phyloP scores from a whole-genome alignment of 495 filamentous ascomycete genomes.

The Hapsidospora chrysogenum region DNA sequence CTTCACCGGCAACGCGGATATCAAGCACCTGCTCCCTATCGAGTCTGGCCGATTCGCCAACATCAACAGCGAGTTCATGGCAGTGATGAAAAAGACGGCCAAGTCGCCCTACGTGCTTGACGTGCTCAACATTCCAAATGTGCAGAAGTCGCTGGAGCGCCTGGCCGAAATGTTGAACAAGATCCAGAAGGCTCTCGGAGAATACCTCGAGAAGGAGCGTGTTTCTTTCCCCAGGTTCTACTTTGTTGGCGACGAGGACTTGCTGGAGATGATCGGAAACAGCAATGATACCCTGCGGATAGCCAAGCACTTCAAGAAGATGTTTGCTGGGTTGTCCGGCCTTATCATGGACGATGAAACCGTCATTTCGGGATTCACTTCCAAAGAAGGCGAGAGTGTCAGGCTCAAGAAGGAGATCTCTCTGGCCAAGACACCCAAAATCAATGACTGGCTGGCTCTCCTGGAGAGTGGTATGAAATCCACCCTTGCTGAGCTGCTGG shows the following conservation, averaged over 20 bases:
- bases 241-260: constrained; percentile 95
- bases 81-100: constrained; percentile 96
- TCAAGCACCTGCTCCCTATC: constrained; percentile 92
- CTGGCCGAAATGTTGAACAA: constrained; percentile 92
- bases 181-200: constrained; percentile 96
- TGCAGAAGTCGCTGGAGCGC: constrained; percentile 89
- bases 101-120: constrained; percentile 89
- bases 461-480: constrained; percentile 88
- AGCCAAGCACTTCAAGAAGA: constrained; percentile 97
- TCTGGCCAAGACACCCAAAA: constrained; percentile 76
- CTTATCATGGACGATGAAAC: constrained; percentile 82
- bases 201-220: constrained; percentile 94
- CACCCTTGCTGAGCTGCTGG: constrained; percentile 77
- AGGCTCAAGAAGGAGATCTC: constrained; percentile 78
- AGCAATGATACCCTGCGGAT: constrained; percentile 92
- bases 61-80: constrained; percentile 95
- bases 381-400: constrained; percentile 88
- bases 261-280: constrained; percentile 99
- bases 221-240: constrained; percentile 97
- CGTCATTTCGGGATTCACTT: constrained; percentile 79
- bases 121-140: constrained; percentile 83
- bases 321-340: constrained; percentile 92
- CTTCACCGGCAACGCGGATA: constrained; percentile 95
- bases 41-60: constrained; percentile 95
- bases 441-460: constrained; percentile 94